phyloP scores from a whole-genome alignment of 75 land plant genomes.

The Pinus albicaulis region DNA sequence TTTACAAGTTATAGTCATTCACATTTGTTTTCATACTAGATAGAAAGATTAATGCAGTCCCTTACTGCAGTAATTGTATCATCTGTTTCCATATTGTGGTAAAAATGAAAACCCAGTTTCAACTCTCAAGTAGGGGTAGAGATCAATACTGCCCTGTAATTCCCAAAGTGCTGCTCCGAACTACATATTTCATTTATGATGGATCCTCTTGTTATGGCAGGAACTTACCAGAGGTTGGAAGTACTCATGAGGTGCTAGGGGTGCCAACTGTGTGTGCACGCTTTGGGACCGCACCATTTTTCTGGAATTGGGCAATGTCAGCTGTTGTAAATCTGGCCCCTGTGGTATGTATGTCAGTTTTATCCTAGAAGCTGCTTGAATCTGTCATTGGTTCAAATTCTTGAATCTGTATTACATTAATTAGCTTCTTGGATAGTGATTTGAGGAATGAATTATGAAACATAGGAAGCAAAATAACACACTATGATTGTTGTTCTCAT shows the following conservation, averaged over 20 bases:
- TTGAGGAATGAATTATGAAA: background rate
- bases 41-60: background rate
- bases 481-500: background rate
- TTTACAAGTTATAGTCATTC: background rate
- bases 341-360: constrained; percentile 26
- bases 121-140: background rate
- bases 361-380: background rate
- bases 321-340: constrained; percentile 75
- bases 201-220: constrained; percentile 30
- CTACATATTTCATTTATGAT: background rate
- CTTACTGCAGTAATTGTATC: background rate
- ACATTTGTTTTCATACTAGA: background rate
- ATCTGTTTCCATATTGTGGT: background rate
- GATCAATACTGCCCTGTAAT: background rate
- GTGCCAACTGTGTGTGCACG: constrained; percentile 93
- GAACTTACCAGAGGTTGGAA: constrained; percentile 87
- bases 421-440: background rate
- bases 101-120: background rate
- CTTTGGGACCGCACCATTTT: constrained; percentile 90
- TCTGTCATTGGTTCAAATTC: background rate
- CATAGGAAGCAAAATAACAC: background rate
- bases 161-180: background rate
- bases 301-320: constrained; percentile 96
- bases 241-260: constrained; percentile 71
- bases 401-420: background rate